These are phyloP conservation scores for Trichoderma gracile DNA, from an alignment of 2,329 filamentous ascomycete genomes.

Conservation along the genomic window DNA sequence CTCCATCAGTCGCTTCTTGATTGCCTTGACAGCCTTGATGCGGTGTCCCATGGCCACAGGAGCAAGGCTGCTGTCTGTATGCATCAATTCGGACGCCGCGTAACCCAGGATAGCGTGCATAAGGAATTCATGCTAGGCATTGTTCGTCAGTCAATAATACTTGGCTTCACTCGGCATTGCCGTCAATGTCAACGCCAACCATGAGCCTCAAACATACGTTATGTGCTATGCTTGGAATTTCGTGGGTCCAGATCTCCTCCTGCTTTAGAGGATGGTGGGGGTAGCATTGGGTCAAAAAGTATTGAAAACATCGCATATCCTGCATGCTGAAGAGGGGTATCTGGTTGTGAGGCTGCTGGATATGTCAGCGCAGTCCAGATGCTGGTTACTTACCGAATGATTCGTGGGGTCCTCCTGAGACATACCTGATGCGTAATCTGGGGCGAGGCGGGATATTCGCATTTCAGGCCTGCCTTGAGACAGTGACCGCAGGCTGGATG, in stretches of 20 bases:
- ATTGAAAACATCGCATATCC: constrained; percentile 70
- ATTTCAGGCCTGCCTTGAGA: constrained; percentile 60
- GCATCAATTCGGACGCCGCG: constrained; percentile 64
- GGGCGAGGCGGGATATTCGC: constrained; percentile 59
- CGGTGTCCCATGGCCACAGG: constrained; percentile 64
- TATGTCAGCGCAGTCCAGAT: constrained; percentile 2
- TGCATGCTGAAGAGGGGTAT: constrained; percentile 61
- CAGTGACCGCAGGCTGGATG: constrained; percentile 64
- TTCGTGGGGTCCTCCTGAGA: not conserved
- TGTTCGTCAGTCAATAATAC: not conserved
- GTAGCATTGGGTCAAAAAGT: constrained; percentile 62
- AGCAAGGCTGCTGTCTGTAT: constrained; percentile 52
- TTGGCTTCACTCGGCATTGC: too few species aligned
- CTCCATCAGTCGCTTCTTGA: constrained; percentile 56
- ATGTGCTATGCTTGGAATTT: constrained; percentile 67
- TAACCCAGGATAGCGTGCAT: constrained; percentile 72
- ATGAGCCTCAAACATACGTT: constrained; percentile 48
- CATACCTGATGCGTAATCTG: constrained; percentile 54
- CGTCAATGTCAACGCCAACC: not conserved
- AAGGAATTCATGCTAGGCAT: constrained; percentile 59
- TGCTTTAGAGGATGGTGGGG: constrained; percentile 66
- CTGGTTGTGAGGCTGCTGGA: constrained; percentile 53
- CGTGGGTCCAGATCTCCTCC: constrained; percentile 66
- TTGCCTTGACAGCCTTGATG: constrained; percentile 62
- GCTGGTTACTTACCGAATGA: not conserved